Conservation (phyloP, 2,329 filamentous ascomycete species). For the Phoma sp. region DNA sequence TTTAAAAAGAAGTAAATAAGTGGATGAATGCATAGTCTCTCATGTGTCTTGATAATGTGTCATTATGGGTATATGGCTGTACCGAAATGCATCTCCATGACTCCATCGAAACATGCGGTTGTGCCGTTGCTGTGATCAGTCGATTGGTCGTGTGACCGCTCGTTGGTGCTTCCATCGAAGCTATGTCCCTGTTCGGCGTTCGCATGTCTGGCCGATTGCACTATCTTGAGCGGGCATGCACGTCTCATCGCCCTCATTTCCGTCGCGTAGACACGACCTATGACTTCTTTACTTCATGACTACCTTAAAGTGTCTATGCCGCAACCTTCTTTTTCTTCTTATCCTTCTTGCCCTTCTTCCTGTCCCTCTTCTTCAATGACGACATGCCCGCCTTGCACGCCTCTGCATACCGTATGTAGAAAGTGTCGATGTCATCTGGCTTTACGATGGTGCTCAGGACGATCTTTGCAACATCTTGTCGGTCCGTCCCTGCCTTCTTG, state of each 20-base stretch:
- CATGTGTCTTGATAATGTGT: neutral
- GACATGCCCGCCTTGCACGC: slow-evolving; percentile 89
- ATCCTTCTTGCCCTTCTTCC: slow-evolving; percentile 83
- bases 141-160: slow-evolving; percentile 4
- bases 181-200: neutral
- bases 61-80: slow-evolving; percentile 20
- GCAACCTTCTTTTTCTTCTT: slow-evolving; percentile 70
- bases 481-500: slow-evolving; percentile 52
- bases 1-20: slow-evolving; percentile 49
- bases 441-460: slow-evolving; percentile 87
- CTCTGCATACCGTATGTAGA: slow-evolving; percentile 87
- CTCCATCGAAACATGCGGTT: neutral
- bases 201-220: neutral
- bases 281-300: too few species aligned
- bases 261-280: neutral
- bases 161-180: neutral
- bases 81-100: slow-evolving; percentile 1
- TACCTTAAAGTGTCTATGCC: slow-evolving; percentile 17
- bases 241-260: neutral
- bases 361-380: slow-evolving; percentile 89
- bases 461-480: slow-evolving; percentile 63
- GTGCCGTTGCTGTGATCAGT: neutral
- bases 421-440: slow-evolving; percentile 76
- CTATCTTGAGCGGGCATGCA: neutral
- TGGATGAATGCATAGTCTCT: neutral